phyloP scores from a whole-genome alignment of 352 stramenopile genomes.

The Blastocystis sp. region DNA sequence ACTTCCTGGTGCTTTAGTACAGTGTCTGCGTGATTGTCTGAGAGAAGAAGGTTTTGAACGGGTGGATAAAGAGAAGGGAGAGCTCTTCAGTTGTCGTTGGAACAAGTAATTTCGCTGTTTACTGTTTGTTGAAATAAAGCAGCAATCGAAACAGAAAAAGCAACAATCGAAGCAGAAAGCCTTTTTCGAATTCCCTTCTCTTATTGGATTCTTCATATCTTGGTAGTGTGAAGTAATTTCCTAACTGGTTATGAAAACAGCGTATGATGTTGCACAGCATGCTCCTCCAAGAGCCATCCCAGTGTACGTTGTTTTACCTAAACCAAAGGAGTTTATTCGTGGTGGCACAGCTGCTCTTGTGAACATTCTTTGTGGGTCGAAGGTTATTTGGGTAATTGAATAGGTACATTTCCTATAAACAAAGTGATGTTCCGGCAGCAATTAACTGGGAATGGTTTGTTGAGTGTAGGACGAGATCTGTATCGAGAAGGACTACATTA shows the following conservation, averaged over 20 bases:
- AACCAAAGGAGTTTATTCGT: slow-evolving; percentile 80
- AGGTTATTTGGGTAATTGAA: background rate
- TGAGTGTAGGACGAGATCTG: background rate
- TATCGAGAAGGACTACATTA: slow-evolving; percentile 50
- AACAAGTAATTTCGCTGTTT: background rate
- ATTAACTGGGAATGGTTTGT: slow-evolving; percentile 71
- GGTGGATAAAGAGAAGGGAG: slow-evolving; percentile 45
- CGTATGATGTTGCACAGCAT: background rate
- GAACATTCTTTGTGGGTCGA: slow-evolving; percentile 74
- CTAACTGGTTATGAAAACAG: background rate
- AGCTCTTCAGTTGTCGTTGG: slow-evolving; percentile 32
- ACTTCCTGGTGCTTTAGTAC: slow-evolving; percentile 1
- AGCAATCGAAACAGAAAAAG: too few relatives aligned
- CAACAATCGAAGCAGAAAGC: too few relatives aligned
- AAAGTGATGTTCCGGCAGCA: slow-evolving; percentile 86
- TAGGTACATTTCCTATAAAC: slow-evolving; percentile 82
- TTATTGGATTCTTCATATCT: too few relatives aligned
- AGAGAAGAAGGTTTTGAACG: slow-evolving; percentile 19
- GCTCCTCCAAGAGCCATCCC: background rate
- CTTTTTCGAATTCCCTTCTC: too few relatives aligned
- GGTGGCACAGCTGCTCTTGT: slow-evolving; percentile 79
- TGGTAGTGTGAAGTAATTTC: too few relatives aligned
- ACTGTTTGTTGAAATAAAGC: slow-evolving; percentile 20
- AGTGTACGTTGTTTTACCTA: slow-evolving; percentile 69
- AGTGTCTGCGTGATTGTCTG: slow-evolving; percentile 19